Base-by-base conservation (phyloP, 345 rosid species). In the Conringia planisiliqua region DNA sequence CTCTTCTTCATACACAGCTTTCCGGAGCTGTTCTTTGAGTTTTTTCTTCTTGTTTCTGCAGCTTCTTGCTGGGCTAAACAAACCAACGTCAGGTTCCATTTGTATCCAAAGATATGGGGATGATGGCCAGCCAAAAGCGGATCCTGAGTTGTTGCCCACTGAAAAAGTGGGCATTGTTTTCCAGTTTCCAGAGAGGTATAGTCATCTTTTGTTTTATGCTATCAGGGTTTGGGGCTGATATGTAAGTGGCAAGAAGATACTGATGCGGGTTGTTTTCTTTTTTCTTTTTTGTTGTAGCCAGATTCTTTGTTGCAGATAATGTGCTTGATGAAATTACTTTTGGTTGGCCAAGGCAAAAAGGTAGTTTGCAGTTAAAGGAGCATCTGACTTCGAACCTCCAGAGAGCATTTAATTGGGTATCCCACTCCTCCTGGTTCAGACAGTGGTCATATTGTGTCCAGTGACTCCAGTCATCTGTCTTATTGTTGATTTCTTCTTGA, bases 181-280 rank as follows among this genome's bases (percentile, higher is more conserved):
- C 76, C 98, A 94, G 74, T 91, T 93, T 78, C 98, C 98, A 0
- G 98, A 94, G 87, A 90, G 97, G 96, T 94, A 83, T 17, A 30
- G 3, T 66, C 55, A 11, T 54, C 35, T 40, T 62, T 57, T 51
- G 5, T 42, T 61, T 42, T 3, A 60, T 61, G 48, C 57, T 27
- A 8, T 63, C 74, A 48, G 74, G 55, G 67, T 67, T 22, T 59
- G 36, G 17, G 40, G 17, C 17, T 51, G 48, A 66, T 50, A 9
- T 54, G 51, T 14, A 65, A 16, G 16, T 44, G 52, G 14, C 27
- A 42, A 22, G 50, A 17, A 33, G 11, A 52, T 22, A 8, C 3
- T 60, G 30, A n/a, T 73, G 52, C 46, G 68, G 62, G 2, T 35
- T n/a, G n/a, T n/a, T n/a, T n/a, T n/a, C n/a, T n/a, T n/a, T n/a